Evolutionary conservation across 2,329 filamentous ascomycete species (phyloP).

Genomic region (Talaromyces verruculosus): DNA sequence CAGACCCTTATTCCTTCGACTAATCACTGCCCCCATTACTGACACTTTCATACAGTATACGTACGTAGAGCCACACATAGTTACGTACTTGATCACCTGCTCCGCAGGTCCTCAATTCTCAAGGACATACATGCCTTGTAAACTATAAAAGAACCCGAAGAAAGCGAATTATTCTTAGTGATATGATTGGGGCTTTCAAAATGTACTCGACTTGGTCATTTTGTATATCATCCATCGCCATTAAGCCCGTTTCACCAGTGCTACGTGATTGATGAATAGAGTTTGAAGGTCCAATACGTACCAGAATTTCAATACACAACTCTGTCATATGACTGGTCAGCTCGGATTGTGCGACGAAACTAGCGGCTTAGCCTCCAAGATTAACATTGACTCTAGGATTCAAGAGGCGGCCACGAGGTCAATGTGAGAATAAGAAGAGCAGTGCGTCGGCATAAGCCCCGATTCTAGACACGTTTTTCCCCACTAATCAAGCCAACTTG

Average conservation of each 20-base stretch:
- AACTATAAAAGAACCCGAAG: neutral
- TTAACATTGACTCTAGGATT: no score
- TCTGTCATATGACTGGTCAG: neutral
- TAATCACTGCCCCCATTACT: neutral
- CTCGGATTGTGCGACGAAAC: neutral
- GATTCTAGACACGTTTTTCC: neutral
- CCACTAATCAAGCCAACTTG: neutral
- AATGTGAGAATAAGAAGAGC: neutral
- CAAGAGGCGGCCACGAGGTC: neutral
- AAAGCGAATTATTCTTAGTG: neutral
- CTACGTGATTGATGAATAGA: neutral
- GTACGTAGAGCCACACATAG: neutral
- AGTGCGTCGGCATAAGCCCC: neutral
- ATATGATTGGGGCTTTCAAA: neutral
- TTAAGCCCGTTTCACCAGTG: neutral
- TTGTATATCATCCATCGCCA: neutral
- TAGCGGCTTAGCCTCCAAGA: neutral
- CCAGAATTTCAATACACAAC: neutral
- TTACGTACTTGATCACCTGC: neutral
- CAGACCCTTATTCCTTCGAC: neutral
- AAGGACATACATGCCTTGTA: neutral
- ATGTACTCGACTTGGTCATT: neutral
- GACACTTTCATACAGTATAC: neutral
- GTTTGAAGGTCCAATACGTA: neutral
- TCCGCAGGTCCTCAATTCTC: neutral